Evolutionary conservation across 495 filamentous ascomycete genomes (phyloP).

Genomic region (Pseudevernia furfuracea): DNA sequence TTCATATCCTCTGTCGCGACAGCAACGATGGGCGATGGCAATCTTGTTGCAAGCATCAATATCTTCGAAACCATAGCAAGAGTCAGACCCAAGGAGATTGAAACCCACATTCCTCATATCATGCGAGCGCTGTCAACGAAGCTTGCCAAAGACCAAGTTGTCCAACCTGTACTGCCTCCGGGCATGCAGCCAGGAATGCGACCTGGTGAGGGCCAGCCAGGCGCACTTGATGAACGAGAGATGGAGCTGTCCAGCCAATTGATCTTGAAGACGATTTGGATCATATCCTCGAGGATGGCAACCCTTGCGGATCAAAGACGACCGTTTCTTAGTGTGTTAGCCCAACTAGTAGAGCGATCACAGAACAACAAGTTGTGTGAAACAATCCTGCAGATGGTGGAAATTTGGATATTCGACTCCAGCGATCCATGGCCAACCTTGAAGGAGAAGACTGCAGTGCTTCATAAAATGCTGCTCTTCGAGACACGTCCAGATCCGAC

Average conservation of each 20-base stretch:
- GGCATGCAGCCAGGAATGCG: constrained; percentile 32
- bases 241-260: constrained; percentile 76
- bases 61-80: constrained; percentile 85
- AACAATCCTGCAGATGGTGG: constrained; percentile 91
- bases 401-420: constrained; percentile 88
- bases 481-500: constrained; percentile 74
- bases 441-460: constrained; percentile 94
- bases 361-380: constrained; percentile 73
- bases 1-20: constrained; percentile 75
- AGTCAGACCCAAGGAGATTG: constrained; percentile 74
- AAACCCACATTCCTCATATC: constrained; percentile 74
- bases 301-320: constrained; percentile 84
- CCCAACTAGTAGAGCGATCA: constrained; percentile 90
- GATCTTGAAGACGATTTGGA: constrained; percentile 88
- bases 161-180: constrained; percentile 52
- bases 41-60: constrained; percentile 80
- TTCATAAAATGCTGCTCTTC: constrained; percentile 96
- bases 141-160: constrained; percentile 86
- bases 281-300: constrained; percentile 85
- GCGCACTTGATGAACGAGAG: constrained; percentile 61
- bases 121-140: constrained; percentile 95
- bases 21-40: constrained; percentile 59
- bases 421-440: constrained; percentile 89
- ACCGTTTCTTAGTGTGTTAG: constrained; percentile 89
- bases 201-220: constrained; percentile 29